phyloP scores from a whole-genome alignment of 2,329 filamentous ascomycete genomes.

The Talaromyces sp. region DNA sequence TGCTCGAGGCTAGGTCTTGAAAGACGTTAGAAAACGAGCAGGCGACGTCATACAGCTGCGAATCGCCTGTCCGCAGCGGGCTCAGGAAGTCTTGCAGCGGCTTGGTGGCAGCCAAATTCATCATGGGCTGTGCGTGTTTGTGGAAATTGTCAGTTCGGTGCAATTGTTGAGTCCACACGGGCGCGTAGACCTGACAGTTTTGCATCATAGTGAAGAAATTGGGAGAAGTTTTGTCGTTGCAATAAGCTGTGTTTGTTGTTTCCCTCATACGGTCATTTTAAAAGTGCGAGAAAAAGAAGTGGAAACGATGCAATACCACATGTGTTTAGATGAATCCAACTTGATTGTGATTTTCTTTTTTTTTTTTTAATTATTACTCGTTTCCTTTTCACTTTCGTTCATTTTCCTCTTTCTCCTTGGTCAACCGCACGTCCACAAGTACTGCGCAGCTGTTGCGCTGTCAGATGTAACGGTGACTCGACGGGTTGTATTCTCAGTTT shows the following conservation, averaged over 20 bases:
- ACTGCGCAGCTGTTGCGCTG: not conserved
- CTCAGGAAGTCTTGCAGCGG: conserved; percentile 9
- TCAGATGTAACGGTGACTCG: not conserved
- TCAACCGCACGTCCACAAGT: not conserved
- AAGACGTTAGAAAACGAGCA: conserved; percentile 10
- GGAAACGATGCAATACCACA: not conserved
- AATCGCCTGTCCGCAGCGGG: conserved; percentile 5
- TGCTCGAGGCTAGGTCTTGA: conserved; percentile 3
- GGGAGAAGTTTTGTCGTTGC: not conserved
- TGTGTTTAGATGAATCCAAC: not conserved
- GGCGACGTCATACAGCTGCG: conserved; percentile 8
- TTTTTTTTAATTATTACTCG: not conserved
- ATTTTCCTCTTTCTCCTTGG: not conserved
- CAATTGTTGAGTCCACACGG: not conserved
- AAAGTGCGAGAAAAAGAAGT: not conserved
- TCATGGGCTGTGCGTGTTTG: not conserved
- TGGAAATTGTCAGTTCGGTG: not conserved
- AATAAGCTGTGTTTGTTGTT: not conserved
- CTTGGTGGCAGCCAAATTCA: conserved; percentile 6
- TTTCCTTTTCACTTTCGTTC: not conserved
- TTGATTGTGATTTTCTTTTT: not conserved
- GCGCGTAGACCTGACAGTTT: not conserved
- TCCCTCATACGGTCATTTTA: not conserved
- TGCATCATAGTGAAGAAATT: not conserved
- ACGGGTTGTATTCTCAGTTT: not conserved